phyloP scores from a whole-genome alignment of 306 rosid genomes.

The Casuarina cunninghamiana region DNA sequence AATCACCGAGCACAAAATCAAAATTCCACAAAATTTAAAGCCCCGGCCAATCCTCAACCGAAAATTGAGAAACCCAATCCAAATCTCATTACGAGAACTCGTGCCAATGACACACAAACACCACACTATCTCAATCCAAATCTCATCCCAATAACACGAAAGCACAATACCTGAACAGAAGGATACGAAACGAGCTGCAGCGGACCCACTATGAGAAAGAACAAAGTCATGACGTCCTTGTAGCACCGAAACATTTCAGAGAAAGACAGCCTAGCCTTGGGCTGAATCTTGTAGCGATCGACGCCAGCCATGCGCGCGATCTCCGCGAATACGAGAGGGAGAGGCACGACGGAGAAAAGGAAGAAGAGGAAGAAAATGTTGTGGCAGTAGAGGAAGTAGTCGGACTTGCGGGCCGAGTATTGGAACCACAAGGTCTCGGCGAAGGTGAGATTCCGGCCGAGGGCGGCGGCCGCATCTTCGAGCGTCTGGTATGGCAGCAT shows the following conservation, averaged over 20 bases:
- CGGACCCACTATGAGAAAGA: conserved; percentile 73
- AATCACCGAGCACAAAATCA: conserved; percentile 3
- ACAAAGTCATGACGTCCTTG: conserved; percentile 65
- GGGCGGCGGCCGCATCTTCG: conserved; percentile 50
- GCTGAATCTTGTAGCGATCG: conserved; percentile 71
- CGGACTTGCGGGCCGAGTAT: conserved; percentile 70
- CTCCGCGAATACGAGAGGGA: conserved; percentile 62
- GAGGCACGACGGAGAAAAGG: conserved; percentile 59
- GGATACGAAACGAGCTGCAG: conserved; percentile 76
- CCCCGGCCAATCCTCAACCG: background rate
- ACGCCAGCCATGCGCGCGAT: conserved; percentile 42
- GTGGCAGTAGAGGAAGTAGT: conserved; percentile 75
- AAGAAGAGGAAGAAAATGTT: conserved; percentile 65
- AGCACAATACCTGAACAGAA: conserved; percentile 48
- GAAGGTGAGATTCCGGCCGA: conserved; percentile 60
- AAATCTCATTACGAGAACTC: background rate
- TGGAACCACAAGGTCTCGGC: conserved; percentile 77
- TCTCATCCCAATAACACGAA: background rate
- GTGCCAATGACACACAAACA: background rate
- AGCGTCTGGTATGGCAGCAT: conserved; percentile 72
- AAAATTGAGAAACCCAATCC: background rate
- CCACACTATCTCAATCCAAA: background rate
- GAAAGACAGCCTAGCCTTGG: conserved; percentile 48
- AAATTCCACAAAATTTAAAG: background rate
- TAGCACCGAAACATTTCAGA: conserved; percentile 60